Evolutionary conservation across 176 grass and related monocot genomes (phyloP).

Genomic region (Triticum timopheevii): DNA sequence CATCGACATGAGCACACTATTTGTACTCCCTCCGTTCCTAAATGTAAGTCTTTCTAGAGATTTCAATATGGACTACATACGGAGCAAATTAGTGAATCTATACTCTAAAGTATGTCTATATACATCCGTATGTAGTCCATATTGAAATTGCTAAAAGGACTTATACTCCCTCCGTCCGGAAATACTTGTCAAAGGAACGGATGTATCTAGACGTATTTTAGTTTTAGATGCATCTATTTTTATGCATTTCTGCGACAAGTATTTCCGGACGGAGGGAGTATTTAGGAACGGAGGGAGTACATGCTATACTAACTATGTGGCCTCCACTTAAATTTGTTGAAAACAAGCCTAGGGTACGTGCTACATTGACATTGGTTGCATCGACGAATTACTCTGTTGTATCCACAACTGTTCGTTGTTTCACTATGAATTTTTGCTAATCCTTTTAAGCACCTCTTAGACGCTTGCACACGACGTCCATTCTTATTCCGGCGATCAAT

Average conservation of each 20-base stretch:
- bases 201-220: too few relatives aligned
- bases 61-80: too few relatives aligned
- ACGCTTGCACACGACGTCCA: conserved; percentile 67
- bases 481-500: conserved; percentile 48
- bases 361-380: not conserved
- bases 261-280: too few relatives aligned
- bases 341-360: not conserved
- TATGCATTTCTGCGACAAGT: too few relatives aligned
- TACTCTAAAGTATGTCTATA: too few relatives aligned
- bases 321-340: not conserved
- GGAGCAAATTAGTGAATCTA: too few relatives aligned
- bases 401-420: not conserved
- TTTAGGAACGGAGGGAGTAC: not conserved
- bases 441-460: conserved; percentile 39
- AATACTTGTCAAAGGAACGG: too few relatives aligned
- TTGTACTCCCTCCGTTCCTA: not conserved
- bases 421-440: conserved; percentile 13
- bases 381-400: not conserved
- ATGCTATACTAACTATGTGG: not conserved
- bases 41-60: too few relatives aligned
- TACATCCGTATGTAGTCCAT: too few relatives aligned
- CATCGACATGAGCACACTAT: not conserved
- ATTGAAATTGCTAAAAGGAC: too few relatives aligned
- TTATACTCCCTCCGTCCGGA: too few relatives aligned
- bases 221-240: too few relatives aligned